Percentiles rank a stretch among this genome's conserved stretches.
Evolutionary conservation across 768 basidiomycete genomes (phyloP).

Genomic region (Hericium rajendrae): DNA sequence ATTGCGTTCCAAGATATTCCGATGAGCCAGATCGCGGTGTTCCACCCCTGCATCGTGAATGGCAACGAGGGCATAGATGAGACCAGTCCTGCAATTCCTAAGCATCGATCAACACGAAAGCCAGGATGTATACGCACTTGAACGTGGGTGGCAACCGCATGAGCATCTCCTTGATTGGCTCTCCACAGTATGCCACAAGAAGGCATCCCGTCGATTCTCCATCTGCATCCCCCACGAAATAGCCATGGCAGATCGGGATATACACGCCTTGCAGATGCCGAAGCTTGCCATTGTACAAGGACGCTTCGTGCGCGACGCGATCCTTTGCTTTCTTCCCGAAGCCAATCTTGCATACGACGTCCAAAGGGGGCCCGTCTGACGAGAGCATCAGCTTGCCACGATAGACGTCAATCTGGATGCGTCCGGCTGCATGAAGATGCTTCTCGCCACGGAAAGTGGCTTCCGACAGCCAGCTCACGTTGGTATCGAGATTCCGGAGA

Average conservation of each 20-base stretch:
- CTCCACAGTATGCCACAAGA: not conserved
- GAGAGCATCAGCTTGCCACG: not conserved
- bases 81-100: not conserved
- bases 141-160: not conserved
- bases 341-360: not conserved
- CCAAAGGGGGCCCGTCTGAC: not conserved
- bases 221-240: not conserved
- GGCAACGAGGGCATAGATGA: not conserved
- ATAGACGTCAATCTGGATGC: not conserved
- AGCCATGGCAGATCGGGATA: not conserved
- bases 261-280: not conserved
- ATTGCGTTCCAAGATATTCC: not conserved
- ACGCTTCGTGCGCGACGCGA: not conserved
- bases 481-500: too few relatives aligned
- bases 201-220: not conserved
- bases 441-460: too few relatives aligned
- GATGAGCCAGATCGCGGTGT: not conserved
- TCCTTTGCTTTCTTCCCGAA: not conserved
- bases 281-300: not conserved
- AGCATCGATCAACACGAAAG: too few relatives aligned
- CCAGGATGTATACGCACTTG: not conserved
- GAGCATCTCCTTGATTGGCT: not conserved
- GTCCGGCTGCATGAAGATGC: too few relatives aligned
- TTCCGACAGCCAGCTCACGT: too few relatives aligned
- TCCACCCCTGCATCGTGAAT: not conserved